Base-by-base conservation (phyloP, 768 basidiomycete species). In the Daedaleopsis nitida region DNA sequence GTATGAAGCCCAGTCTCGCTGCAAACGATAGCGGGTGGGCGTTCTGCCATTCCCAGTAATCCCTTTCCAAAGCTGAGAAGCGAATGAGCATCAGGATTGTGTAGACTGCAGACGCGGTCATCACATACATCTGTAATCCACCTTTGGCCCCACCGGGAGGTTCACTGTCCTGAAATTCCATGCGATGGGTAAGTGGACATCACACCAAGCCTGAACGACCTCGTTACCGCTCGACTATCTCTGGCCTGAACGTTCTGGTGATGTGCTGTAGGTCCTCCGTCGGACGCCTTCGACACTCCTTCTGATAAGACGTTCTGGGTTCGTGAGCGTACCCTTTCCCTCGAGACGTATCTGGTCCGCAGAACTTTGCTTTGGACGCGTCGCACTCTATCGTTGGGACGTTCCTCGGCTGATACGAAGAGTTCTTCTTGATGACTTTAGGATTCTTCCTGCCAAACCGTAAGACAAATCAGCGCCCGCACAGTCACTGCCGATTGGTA, bases 191-290 rank as follows among this genome's bases (percentile, higher is more conserved):
- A 9, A 60, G 48, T n/a, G 38, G 11, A 37, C 19, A 4, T 19
- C 13, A 5, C 17, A 10, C 11, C 11, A 11, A 42, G 39, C 5
- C 13, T 3, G 10, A 17, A 42, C 11, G 39, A 17, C 4, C 2
- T 13, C 73, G 81, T 55, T 62, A 84, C 90, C 87, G 78, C 67
- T 85, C 80, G 16, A 90, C 83, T 32, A 81, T 86, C 37, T 72
- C 76, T 1, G 77, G 66, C 11, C 78, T 70, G 19, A 87, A 76
- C 44, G 78, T 78, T 38, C 80, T 78, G 0, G 91, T 92, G 66
- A 80, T 86, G 21, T 92, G 91, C 64, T 92, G 91, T 0, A 89
- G 72, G 65, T 89, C 77, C 21, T 47, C 72, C 0, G 83, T 81
- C 5, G 72, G 70, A n/a, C 69, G 72, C 23, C 52, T 67, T 52